phyloP scores from a whole-genome alignment of 345 rosid species.

The Eucalyptus melliodora region DNA sequence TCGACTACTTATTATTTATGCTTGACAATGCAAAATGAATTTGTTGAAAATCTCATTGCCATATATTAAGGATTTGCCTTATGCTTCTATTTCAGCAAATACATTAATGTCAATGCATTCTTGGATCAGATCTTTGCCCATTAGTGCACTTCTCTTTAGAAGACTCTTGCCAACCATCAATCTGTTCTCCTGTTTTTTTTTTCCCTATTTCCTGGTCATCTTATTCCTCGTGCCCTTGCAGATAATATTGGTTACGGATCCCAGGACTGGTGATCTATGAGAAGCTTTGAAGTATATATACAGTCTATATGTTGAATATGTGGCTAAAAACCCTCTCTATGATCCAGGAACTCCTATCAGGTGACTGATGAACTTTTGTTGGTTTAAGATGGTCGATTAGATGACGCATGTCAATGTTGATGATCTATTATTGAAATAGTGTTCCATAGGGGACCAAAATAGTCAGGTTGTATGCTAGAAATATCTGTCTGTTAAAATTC shows the following conservation, averaged over 20 bases:
- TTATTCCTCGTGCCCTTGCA: constrained; percentile 4
- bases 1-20: not conserved
- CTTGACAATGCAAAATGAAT: not conserved
- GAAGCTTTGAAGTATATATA: constrained; percentile 76
- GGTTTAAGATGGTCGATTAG: constrained; percentile 29
- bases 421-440: not conserved
- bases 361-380: constrained; percentile 18
- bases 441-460: not conserved
- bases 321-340: constrained; percentile 77
- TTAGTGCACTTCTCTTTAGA: not conserved
- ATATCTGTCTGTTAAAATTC: not conserved
- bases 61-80: not conserved
- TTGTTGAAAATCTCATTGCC: not conserved
- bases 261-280: constrained; percentile 78
- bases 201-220: not conserved
- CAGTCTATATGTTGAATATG: constrained; percentile 84
- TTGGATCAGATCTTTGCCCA: not conserved
- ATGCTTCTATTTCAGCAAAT: not conserved
- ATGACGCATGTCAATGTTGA: not conserved
- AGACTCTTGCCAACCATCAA: not conserved
- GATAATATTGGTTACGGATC: constrained; percentile 87
- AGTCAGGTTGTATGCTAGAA: not conserved
- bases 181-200: not conserved
- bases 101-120: not conserved
- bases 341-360: constrained; percentile 72